Percentiles rank a stretch among this genome's conserved stretches.
These are phyloP conservation scores for Scenedesmus sp. DNA, from an alignment of 163 green algal genomes.

Conservation along the genomic window DNA sequence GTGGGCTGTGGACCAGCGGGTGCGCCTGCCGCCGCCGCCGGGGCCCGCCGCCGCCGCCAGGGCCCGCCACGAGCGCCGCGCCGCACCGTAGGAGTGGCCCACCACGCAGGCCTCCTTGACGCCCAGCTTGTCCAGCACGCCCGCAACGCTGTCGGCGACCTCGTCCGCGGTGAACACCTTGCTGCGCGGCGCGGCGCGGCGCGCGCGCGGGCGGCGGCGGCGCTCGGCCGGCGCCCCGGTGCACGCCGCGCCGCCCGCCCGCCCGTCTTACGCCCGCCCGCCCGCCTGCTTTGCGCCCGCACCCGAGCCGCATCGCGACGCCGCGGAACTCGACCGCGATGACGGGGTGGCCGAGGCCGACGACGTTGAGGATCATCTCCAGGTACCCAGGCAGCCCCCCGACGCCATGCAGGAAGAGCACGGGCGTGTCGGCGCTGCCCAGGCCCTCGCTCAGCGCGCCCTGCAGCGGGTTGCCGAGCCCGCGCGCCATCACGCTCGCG, in stretches of 20 bases:
- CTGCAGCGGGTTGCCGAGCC: conserved; percentile 40
- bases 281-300: neutral
- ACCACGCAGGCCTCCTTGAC: conserved; percentile 44
- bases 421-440: conserved; percentile 46
- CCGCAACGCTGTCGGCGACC: conserved; percentile 27
- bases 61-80: neutral
- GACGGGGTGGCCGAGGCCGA: conserved; percentile 51
- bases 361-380: conserved; percentile 48
- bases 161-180: conserved; percentile 40
- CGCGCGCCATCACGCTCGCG: conserved; percentile 10
- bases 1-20: too few relatives aligned
- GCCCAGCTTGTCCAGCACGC: conserved; percentile 38
- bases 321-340: conserved; percentile 55
- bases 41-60: too few relatives aligned
- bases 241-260: too few relatives aligned
- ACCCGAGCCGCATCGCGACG: conserved; percentile 54
- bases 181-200: too few relatives aligned
- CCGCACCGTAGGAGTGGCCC: conserved; percentile 44
- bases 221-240: too few relatives aligned
- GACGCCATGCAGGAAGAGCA: conserved; percentile 63
- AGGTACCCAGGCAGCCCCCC: conserved; percentile 55
- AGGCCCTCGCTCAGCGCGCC: conserved; percentile 30
- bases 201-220: too few relatives aligned
- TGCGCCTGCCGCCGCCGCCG: too few relatives aligned
- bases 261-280: too few relatives aligned